phyloP scores from a whole-genome alignment of 345 rosid genomes.

The Bruguiera parviflora region DNA sequence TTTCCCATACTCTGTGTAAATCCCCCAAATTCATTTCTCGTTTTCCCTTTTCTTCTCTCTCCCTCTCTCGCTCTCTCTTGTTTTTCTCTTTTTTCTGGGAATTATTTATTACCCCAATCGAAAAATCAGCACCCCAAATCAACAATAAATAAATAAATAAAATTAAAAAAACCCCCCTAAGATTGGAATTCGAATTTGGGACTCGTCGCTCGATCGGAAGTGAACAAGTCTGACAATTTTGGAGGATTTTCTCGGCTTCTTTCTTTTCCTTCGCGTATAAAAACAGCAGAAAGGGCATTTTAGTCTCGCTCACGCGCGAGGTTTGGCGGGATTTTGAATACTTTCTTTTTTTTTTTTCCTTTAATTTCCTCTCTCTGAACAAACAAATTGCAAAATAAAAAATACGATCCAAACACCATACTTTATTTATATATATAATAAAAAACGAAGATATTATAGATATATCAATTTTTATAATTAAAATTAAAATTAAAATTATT shows the following conservation, averaged over 20 bases:
- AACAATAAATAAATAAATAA: not conserved
- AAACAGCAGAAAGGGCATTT: not conserved
- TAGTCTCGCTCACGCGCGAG: not conserved
- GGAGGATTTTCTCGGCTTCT: not conserved
- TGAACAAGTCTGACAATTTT: not conserved
- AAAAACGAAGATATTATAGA: no score
- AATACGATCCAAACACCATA: not conserved
- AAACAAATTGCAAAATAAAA: not conserved
- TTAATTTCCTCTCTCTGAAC: no score
- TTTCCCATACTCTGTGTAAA: constrained; percentile 69
- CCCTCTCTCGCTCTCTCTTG: no score
- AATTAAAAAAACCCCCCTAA: not conserved
- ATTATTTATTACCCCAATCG: no score
- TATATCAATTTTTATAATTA: no score
- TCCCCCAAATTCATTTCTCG: constrained; percentile 34
- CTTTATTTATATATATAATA: no score
- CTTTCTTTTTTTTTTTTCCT: not conserved
- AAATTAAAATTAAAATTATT: no score
- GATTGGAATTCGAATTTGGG: not conserved
- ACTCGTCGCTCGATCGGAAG: not conserved
- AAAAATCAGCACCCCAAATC: constrained; percentile 2
- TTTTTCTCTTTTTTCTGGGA: not conserved
- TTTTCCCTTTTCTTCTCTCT: not conserved
- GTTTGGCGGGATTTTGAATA: constrained; percentile 9
- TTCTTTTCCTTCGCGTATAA: not conserved